phyloP scores from a whole-genome alignment of 2,329 filamentous ascomycete genomes.

The Neurospora sp. region DNA sequence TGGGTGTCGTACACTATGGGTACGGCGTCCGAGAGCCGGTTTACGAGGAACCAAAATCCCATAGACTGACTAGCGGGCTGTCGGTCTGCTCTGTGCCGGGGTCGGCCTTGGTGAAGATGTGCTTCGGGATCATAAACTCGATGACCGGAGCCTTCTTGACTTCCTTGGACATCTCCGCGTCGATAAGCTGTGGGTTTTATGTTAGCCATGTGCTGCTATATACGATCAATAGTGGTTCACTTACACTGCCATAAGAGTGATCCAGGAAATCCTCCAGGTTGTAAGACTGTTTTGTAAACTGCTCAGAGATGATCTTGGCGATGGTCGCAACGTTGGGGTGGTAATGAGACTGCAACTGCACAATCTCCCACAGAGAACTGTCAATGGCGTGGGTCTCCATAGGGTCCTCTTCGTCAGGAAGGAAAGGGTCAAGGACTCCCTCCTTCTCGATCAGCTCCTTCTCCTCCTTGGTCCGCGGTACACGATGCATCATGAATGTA shows the following conservation, averaged over 20 bases:
- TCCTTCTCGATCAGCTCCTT: slow-evolving; percentile 51
- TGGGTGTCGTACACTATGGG: background rate
- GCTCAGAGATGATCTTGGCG: slow-evolving; percentile 86
- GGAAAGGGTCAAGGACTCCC: slow-evolving; percentile 63
- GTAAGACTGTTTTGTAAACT: slow-evolving; percentile 93
- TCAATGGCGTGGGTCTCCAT: slow-evolving; percentile 82
- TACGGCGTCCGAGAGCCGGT: background rate
- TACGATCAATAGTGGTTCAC: slow-evolving; percentile 22
- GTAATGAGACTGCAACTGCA: slow-evolving; percentile 84
- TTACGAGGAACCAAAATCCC: slow-evolving; percentile 39
- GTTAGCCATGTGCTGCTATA: slow-evolving; percentile 22
- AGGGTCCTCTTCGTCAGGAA: slow-evolving; percentile 67
- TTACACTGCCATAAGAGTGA: slow-evolving; percentile 76
- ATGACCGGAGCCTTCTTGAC: slow-evolving; percentile 81
- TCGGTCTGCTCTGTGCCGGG: slow-evolving; percentile 36
- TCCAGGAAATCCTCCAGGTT: slow-evolving; percentile 96
- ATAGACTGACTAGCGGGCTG: slow-evolving; percentile 48
- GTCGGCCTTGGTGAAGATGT: slow-evolving; percentile 55
- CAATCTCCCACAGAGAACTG: slow-evolving; percentile 89
- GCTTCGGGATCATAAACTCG: slow-evolving; percentile 89
- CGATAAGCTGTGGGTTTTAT: slow-evolving; percentile 52
- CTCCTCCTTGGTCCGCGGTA: slow-evolving; percentile 46
- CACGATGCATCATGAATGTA: slow-evolving; percentile 92
- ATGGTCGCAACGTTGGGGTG: slow-evolving; percentile 95
- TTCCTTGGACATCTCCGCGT: slow-evolving; percentile 73